A percentile compares a stretch with the other conserved stretches of the same genome.
Evolutionary conservation across 169 alveolate species (phyloP).

Genomic region (Blepharisma undulans): DNA sequence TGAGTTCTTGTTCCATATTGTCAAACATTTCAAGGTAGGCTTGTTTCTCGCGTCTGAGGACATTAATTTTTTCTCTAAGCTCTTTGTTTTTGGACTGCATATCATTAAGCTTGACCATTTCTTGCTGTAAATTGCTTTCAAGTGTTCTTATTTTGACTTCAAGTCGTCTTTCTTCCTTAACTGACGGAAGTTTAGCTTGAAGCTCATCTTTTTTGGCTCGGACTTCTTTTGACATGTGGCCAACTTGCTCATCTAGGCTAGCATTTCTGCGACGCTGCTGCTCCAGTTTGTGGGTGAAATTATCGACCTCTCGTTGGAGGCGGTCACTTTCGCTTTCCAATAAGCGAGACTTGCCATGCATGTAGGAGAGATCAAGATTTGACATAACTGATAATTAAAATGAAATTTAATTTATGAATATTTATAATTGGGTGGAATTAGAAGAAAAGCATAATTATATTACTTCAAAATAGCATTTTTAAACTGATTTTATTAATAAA

Average conservation of each 20-base stretch:
- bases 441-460: neutral
- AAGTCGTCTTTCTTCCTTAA: constrained; percentile 29
- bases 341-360: constrained; percentile 47
- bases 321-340: constrained; percentile 63
- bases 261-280: constrained; percentile 61
- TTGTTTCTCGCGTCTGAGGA: constrained; percentile 17
- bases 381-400: neutral
- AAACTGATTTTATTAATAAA: neutral
- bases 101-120: constrained; percentile 24
- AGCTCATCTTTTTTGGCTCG: constrained; percentile 34
- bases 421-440: neutral
- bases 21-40: constrained; percentile 13
- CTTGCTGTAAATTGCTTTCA: constrained; percentile 27
- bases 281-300: constrained; percentile 67
- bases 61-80: constrained; percentile 24
- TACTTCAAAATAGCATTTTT: neutral
- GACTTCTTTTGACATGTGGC: constrained; percentile 30
- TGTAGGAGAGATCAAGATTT: neutral
- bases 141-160: constrained; percentile 9
- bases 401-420: neutral
- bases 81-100: constrained; percentile 19
- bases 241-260: constrained; percentile 33
- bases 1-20: neutral
- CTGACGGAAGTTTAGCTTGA: constrained; percentile 16
- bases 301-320: constrained; percentile 71